Evolutionary conservation across 1,139 yeast genomes (phyloP), one percentile per base, ranked within the genome.

Genomic region (Geotrichum histeridarum): DNA sequence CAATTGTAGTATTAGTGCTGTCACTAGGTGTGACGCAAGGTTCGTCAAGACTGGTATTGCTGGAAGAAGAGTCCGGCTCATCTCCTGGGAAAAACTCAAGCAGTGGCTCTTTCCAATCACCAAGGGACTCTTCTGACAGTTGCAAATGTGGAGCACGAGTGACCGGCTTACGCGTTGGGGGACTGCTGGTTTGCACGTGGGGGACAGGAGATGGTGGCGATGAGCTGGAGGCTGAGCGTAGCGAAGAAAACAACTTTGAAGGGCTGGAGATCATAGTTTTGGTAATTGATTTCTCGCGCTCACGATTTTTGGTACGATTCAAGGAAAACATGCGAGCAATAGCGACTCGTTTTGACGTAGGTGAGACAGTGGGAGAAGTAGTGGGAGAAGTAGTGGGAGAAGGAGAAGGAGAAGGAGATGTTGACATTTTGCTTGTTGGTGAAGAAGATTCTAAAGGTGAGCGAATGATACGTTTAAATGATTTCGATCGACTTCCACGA

Each of bases 151-250:
- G 53, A 14, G 36, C 14, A 11, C 45, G 5, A 8, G 17, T 8
- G 2, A 44, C 53, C 2, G 53, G 53, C 18, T 44, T 50, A 14
- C 50, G 42, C 11, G 47, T 8, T 12, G 44, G 15, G 5, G 44
- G 31, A 14, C 44, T n/a, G 42, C 22, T 17, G 7, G 41, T 12
- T 38, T 15, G 11, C 14, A 4, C 12, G 17, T 8, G 7, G 37
- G 44, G 22, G 7, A 4, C 17, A 4, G 45, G 15, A 11, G 3
- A 11, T 11, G 37, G 37, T 33, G 37, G 7, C n/a, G 37, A 33
- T 33, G 37, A n/a, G 37, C 15, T 37, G n/a, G n/a, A 11, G 39
- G 15, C 39, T 22, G 27, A 22, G 27, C 27, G 27, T 5, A 22
- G 27, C 17, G 39, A 37, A 8, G 39, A 11, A n/a, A 33, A 33